Conservation (phyloP, 164 flowering plant genomes). For the Berberis vulgaris region DNA sequence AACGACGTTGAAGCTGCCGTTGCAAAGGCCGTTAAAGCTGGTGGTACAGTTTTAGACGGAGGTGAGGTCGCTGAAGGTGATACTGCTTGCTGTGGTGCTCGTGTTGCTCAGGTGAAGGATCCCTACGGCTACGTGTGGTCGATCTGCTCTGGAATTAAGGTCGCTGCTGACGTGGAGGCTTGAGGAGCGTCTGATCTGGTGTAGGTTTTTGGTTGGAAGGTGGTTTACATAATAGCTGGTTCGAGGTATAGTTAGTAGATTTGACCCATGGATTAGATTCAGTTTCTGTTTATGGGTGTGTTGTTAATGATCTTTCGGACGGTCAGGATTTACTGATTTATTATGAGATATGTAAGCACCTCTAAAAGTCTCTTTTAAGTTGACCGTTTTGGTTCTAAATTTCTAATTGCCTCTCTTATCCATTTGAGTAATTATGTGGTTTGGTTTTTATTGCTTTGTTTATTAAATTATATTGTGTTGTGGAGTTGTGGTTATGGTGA, state of each 20-base stretch:
- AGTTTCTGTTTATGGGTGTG: no score
- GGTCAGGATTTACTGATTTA: not conserved
- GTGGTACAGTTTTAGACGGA: slow-evolving; percentile 26
- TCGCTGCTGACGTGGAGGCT: slow-evolving; percentile 24
- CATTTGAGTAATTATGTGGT: not conserved
- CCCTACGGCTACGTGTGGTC: slow-evolving; percentile 65
- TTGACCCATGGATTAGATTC: not conserved
- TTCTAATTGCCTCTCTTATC: not conserved
- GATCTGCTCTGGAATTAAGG: slow-evolving; percentile 26
- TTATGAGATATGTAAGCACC: not conserved
- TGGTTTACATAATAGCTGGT: not conserved
- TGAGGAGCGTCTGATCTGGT: not conserved
- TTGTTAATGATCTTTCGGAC: not conserved
- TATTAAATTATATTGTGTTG: not conserved
- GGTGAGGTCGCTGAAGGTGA: slow-evolving; percentile 34
- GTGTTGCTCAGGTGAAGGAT: slow-evolving; percentile 57
- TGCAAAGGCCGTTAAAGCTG: slow-evolving; percentile 47
- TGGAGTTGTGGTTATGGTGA: not conserved
- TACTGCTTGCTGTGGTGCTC: slow-evolving; percentile 38
- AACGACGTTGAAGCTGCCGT: slow-evolving; percentile 49
- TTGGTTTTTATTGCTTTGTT: not conserved
- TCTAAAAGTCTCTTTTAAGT: not conserved
- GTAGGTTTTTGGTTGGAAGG: not conserved
- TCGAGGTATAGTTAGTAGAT: not conserved
- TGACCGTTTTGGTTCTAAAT: not conserved